Conservation (phyloP, 768 basidiomycete genomes). For the Mycena chlorophos region DNA sequence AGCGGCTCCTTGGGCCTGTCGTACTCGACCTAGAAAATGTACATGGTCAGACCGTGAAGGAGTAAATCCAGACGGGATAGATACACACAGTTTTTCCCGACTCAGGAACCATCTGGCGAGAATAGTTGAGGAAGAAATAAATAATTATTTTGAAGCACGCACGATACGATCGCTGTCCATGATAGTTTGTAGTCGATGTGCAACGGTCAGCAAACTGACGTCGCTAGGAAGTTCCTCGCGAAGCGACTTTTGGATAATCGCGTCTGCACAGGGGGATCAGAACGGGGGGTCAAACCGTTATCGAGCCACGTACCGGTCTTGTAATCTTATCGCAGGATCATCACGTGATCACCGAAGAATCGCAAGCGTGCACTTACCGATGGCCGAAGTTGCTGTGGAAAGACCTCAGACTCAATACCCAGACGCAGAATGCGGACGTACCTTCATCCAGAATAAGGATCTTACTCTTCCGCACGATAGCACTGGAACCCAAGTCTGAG, state of each 20-base stretch:
- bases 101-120: not conserved
- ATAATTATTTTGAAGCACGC: not conserved
- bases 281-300: slow-evolving; percentile 21
- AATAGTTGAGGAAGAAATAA: not conserved
- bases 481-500: no score
- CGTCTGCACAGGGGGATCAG: slow-evolving; percentile 29
- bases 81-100: not conserved
- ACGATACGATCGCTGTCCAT: not conserved
- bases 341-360: slow-evolving; percentile 11
- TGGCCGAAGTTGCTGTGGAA: slow-evolving; percentile 8
- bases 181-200: not conserved
- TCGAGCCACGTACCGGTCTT: slow-evolving; percentile 30
- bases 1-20: slow-evolving; percentile 54
- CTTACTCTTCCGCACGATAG: slow-evolving; percentile 21
- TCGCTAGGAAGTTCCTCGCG: not conserved
- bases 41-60: not conserved
- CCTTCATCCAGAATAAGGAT: slow-evolving; percentile 23
- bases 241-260: not conserved
- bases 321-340: slow-evolving; percentile 20
- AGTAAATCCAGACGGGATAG: not conserved
- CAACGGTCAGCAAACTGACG: not conserved
- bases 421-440: not conserved
- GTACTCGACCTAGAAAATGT: slow-evolving; percentile 44
- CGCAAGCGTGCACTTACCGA: no score
- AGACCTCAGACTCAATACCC: not conserved